Base-by-base conservation (phyloP, 495 filamentous ascomycete genomes). In the Annulohypoxylon bovei region DNA sequence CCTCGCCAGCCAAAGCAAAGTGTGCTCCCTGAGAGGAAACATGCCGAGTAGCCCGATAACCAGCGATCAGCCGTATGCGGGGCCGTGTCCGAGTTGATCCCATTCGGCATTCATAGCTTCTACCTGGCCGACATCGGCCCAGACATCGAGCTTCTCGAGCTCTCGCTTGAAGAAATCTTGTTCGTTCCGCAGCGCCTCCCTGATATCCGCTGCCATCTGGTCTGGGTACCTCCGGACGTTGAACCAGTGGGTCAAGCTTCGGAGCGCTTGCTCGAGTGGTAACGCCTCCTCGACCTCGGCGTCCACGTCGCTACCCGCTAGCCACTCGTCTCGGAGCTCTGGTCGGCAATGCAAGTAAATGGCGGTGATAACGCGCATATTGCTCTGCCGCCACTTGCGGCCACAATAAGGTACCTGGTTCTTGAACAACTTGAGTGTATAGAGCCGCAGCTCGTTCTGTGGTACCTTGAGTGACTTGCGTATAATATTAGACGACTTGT, bases 341-440 rank as follows among this genome's bases (percentile, higher is more conserved):
- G 95, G 95, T 2, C 92, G 86, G 76, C 94, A 97, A 80, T 97
- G 92, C 30, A 99, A 82, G 73, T 97, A 99, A 2, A 98, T 92
- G 18, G 93, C 94, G 0, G 95, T 99, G 76, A 99, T 99, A 70
- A 98, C 94, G 55, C 94, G 91, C 95, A 99, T 99, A 77, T 99
- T 98, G 59, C 89, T 88, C 82, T 99, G 95, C 16, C 95, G 89
- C 95, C 95, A 99, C 81, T 99, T 99, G 12, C 95, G 89, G 18
- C 95, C 95, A 78, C 95, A 98, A 81, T 96, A 99, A 12, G 95
- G 95, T 1, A 98, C 95, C 75, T 98, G 96, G 62, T 92, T 93
- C 79, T 99, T 99, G 88, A 98, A 97, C 0, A 99, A 87, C 76
- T 99, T 99, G 74, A 99, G 89, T 6, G 95, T 97, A 81, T 98